Base-by-base conservation (phyloP, 257 asterid genomes). In the Leptodermis oblonga region DNA sequence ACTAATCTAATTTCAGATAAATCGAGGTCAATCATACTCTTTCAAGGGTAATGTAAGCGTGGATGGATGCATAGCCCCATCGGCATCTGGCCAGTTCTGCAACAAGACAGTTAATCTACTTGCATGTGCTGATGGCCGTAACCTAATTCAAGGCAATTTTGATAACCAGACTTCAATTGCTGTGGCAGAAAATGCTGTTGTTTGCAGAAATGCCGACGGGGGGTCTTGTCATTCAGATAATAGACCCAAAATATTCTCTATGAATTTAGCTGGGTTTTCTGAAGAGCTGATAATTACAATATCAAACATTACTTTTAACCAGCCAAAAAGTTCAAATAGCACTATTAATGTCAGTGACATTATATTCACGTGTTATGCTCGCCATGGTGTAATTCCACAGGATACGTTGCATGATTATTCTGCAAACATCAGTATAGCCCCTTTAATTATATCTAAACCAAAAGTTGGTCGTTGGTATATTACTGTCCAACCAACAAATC, bases 401-500 rank as follows among this genome's bases (percentile, higher is more conserved):
- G 55, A 77, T 34, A 74, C 82, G 33, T 64, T 80, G 75, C 80
- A 84, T 74, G 99, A 94, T 85, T 94, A 84, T 80, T 82, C 89
- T 18, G 90, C 84, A 30, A 89, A 89, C 73, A 66, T 94, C 55
- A 81, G 81, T 77, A 81, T 77, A 70, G 54, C 74, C 71, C 95
- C 92, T 59, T 65, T 94, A 78, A 79, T 89, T 60, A 86, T 94
- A 61, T 74, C 74, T 4, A 75, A 79, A 67, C 99, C 99, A 22
- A 89, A 78, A 84, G 68, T 86, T 59, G 99, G 99, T 43, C 86
- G 84, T 33, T 94, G 98, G 99, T 94, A 81, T 81, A 68, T 94
- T 76, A 74, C 74, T 37, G 49, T 91, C 66, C 95, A 74, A 70
- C 86, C 88, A 0, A 31, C 73, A 74, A 87, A 76, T 80, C 72